A percentile compares a stretch with the other conserved stretches of the same genome.
Conservation (phyloP, 139 green algal genomes). For the Protoeuglena noctilucae region DNA sequence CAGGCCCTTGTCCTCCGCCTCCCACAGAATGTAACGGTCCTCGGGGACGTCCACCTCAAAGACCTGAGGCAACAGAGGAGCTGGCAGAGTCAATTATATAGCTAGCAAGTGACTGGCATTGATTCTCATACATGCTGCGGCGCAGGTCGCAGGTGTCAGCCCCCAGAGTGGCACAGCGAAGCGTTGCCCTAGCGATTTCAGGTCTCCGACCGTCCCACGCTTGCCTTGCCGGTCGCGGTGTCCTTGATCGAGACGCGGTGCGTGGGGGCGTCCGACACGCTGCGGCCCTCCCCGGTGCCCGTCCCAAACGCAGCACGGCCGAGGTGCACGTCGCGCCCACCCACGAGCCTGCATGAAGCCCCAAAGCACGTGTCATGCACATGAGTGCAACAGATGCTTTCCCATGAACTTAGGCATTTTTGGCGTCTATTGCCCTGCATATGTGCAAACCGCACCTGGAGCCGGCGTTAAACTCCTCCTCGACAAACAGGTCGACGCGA, state of each 20-base stretch:
- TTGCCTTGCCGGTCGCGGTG: constrained; percentile 37
- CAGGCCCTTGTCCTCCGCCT: constrained; percentile 79
- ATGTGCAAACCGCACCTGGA: no score
- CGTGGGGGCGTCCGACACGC: constrained; percentile 15
- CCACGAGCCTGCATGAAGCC: no score
- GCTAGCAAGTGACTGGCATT: neutral
- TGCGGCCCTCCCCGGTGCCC: constrained; percentile 53
- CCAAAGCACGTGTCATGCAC: no score
- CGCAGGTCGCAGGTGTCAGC: no score
- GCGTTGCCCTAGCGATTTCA: no score
- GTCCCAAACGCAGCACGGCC: no score
- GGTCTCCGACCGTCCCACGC: no score
- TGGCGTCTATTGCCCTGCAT: no score
- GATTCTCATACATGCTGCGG: neutral
- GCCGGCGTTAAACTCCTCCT: constrained; percentile 89
- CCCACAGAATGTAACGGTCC: constrained; percentile 85
- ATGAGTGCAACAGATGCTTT: no score
- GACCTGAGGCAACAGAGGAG: constrained; percentile 6
- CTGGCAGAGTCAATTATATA: neutral
- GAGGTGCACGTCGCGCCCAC: no score
- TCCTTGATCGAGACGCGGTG: constrained; percentile 73
- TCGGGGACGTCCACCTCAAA: constrained; percentile 72
- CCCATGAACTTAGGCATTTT: no score
- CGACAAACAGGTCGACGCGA: constrained; percentile 68
- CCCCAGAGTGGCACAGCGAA: no score